phyloP scores from a whole-genome alignment of 768 basidiomycete genomes.

The Boletus fagicola region DNA sequence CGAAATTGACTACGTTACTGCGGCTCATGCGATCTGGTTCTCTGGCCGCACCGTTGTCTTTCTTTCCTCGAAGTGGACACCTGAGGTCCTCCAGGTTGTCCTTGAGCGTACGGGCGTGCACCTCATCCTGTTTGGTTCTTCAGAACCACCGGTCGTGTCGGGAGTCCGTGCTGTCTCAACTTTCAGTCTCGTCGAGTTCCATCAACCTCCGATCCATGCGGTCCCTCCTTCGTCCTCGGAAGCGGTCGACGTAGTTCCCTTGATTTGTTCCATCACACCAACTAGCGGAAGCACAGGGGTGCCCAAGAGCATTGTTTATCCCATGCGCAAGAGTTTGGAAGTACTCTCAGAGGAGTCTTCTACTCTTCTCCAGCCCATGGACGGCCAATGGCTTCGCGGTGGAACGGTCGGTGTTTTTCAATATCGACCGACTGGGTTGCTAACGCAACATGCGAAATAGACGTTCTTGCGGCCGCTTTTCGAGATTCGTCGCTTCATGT shows the following conservation, averaged over 20 bases:
- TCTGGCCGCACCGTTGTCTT: conserved; percentile 26
- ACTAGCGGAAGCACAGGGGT: conserved; percentile 34
- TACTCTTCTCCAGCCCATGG: conserved; percentile 25
- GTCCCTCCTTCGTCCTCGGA: conserved; percentile 19
- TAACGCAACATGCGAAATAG: conserved; percentile 10
- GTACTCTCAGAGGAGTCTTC: conserved; percentile 30
- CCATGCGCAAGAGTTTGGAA: conserved; percentile 27
- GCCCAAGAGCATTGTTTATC: conserved; percentile 33
- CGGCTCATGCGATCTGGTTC: conserved; percentile 32
- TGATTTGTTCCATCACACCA: conserved; percentile 28
- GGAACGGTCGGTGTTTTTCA: conserved; percentile 25
- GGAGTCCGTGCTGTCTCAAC: conserved; percentile 20
- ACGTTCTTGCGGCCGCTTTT: conserved; percentile 33
- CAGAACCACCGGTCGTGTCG: conserved; percentile 10
- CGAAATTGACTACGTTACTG: conserved; percentile 31
- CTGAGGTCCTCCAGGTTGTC: conserved; percentile 26
- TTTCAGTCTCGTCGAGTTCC: conserved; percentile 12
- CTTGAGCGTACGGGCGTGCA: conserved; percentile 23
- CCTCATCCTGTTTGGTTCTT: conserved; percentile 24
- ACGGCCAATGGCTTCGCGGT: conserved; percentile 34
- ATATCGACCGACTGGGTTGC: not conserved
- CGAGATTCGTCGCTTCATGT: conserved; percentile 34
- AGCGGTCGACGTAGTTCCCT: conserved; percentile 20
- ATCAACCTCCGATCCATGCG: conserved; percentile 7
- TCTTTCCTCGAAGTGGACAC: conserved; percentile 32